Conservation (phyloP, 2,329 filamentous ascomycete genomes). For the Cladosporium oxysporum region DNA sequence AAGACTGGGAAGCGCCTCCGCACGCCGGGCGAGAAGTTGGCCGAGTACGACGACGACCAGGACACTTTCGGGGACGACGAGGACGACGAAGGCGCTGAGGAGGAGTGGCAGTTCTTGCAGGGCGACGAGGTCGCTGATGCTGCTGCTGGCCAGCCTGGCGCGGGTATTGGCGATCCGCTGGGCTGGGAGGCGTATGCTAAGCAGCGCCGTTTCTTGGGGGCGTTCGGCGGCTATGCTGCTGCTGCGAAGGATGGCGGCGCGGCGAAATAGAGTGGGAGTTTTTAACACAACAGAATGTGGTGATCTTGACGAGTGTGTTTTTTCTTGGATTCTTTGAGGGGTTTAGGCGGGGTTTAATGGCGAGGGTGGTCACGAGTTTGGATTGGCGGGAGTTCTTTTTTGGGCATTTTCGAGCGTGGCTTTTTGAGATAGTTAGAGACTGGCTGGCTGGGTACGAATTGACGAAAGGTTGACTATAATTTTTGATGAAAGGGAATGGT, state of each 20-base stretch:
- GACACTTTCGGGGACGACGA: conserved; percentile 28
- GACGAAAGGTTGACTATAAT: conserved; percentile 1
- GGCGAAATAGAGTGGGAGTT: neutral
- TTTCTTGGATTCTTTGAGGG: neutral
- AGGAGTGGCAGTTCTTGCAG: conserved; percentile 81
- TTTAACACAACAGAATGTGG: neutral
- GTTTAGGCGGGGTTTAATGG: neutral
- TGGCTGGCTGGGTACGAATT: neutral
- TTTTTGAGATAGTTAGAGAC: neutral
- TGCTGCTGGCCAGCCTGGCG: conserved; percentile 9
- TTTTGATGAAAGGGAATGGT: neutral
- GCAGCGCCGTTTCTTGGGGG: conserved; percentile 16
- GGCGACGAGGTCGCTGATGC: conserved; percentile 50
- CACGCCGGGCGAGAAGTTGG: conserved; percentile 13
- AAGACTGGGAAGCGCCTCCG: conserved; percentile 20
- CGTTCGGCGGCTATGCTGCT: conserved; percentile 10
- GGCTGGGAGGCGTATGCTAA: conserved; percentile 13
- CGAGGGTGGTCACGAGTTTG: neutral
- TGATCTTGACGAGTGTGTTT: neutral
- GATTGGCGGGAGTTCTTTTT: neutral
- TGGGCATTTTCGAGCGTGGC: neutral
- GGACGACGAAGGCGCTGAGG: conserved; percentile 28
- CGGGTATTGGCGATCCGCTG: neutral
- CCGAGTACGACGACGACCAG: conserved; percentile 32
- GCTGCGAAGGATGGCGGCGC: neutral